phyloP scores from a whole-genome alignment of 345 rosid genomes.

The Eucalyptus polybractea region DNA sequence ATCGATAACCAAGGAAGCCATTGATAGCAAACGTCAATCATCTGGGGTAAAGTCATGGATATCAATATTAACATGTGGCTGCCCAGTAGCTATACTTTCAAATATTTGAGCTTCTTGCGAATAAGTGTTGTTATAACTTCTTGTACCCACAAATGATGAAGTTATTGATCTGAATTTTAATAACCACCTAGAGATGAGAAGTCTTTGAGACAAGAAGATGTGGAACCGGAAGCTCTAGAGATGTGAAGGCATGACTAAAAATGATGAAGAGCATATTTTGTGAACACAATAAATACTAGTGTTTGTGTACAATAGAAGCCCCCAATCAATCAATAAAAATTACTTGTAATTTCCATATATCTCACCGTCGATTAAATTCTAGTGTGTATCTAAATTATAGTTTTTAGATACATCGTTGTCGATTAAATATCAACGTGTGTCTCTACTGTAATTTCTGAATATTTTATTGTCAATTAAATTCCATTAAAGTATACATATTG shows the following conservation, averaged over 20 bases:
- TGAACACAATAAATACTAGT: neutral
- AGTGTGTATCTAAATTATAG: too few species aligned
- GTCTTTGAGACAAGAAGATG: neutral
- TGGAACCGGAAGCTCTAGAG: neutral
- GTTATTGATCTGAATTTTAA: neutral
- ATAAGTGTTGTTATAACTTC: neutral
- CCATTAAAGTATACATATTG: neutral
- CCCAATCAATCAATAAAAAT: neutral
- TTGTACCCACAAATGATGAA: neutral
- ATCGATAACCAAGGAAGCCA: neutral
- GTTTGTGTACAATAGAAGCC: neutral
- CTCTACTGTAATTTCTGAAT: neutral
- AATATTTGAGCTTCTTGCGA: neutral
- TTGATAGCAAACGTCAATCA: neutral
- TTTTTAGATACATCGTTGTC: too few species aligned
- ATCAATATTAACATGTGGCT: neutral
- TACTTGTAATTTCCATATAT: neutral
- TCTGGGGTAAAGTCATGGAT: neutral
- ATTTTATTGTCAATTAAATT: neutral
- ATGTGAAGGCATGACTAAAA: neutral
- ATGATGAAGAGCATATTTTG: neutral
- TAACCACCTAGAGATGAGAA: neutral
- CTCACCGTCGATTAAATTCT: neutral
- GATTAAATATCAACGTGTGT: neutral
- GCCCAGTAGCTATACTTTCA: neutral